Percentiles rank a stretch among this genome's conserved stretches.
These are phyloP conservation scores for Spergularia marina DNA, from an alignment of 148 eudicot species.

Conservation along the genomic window DNA sequence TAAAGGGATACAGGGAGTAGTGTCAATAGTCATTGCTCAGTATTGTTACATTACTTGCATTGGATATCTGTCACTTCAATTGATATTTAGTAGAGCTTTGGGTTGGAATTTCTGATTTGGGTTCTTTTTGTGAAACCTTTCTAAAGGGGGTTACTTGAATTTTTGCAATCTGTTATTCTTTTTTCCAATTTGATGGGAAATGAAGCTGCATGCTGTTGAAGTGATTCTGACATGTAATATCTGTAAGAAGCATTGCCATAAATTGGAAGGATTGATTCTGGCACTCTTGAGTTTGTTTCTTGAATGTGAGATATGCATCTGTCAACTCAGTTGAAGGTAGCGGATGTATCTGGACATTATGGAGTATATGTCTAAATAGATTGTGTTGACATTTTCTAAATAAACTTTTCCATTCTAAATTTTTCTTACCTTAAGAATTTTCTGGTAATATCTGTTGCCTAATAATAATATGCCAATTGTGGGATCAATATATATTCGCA, in stretches of 20 bases:
- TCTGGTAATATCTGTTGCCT: neutral
- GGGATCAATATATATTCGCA: slow-evolving; percentile 28
- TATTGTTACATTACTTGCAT: neutral
- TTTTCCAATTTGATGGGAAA: neutral
- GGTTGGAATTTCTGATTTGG: neutral
- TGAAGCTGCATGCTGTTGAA: neutral
- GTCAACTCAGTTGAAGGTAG: neutral
- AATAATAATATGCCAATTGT: neutral
- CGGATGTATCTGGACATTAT: neutral
- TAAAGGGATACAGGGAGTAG: too few relatives aligned
- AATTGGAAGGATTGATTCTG: neutral
- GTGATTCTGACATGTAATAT: neutral
- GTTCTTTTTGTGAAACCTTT: neutral
- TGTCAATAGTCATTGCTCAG: neutral
- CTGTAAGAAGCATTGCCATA: neutral
- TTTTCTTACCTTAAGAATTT: neutral
- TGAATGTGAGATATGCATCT: neutral
- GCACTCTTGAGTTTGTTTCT: slow-evolving; percentile 1
- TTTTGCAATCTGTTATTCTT: neutral
- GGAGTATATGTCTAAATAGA: slow-evolving; percentile 1
- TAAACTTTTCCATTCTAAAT: neutral
- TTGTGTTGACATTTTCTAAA: neutral
- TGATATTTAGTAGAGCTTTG: neutral
- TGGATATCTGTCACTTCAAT: neutral
- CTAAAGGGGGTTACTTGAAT: neutral